A percentile compares a stretch with the other conserved stretches of the same genome.
phyloP scores from a whole-genome alignment of 495 filamentous ascomycete species.

The Antarctomyces pellizariae region DNA sequence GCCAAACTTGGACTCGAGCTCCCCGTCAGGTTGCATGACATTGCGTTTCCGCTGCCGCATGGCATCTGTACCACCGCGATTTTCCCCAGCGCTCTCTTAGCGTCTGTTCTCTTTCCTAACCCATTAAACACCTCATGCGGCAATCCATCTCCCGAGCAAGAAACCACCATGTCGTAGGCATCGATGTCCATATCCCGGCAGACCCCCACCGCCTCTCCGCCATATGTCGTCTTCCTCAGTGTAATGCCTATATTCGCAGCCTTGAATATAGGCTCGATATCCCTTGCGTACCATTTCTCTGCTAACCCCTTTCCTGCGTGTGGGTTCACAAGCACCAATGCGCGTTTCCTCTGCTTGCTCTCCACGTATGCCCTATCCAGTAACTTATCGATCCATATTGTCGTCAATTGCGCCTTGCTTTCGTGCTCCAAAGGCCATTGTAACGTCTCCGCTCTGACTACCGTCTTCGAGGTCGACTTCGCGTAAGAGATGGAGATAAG shows the following conservation, averaged over 20 bases:
- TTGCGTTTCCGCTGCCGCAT: constrained; percentile 81
- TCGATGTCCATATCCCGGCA: constrained; percentile 56
- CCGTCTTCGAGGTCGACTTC: constrained; percentile 25
- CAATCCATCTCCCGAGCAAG: constrained; percentile 80
- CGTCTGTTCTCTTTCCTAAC: constrained; percentile 50
- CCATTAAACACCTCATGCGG: constrained; percentile 94
- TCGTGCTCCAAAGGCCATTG: constrained; percentile 34
- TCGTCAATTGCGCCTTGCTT: constrained; percentile 21
- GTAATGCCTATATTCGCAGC: constrained; percentile 61
- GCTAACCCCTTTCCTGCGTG: constrained; percentile 70
- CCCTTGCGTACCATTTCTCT: constrained; percentile 41
- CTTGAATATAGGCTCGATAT: constrained; percentile 63
- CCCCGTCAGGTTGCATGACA: constrained; percentile 76
- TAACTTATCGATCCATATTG: constrained; percentile 36
- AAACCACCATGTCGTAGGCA: constrained; percentile 59
- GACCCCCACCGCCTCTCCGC: constrained; percentile 60
- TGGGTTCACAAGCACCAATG: constrained; percentile 80
- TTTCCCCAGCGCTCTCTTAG: constrained; percentile 44
- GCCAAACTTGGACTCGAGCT: constrained; percentile 54
- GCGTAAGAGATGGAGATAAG: constrained; percentile 63
- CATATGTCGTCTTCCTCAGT: constrained; percentile 45
- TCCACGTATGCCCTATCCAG: constrained; percentile 49
- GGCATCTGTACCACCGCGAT: constrained; percentile 79
- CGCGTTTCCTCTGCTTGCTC: constrained; percentile 43
- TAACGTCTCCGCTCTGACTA: constrained; percentile 31